Conservation (phyloP, 1,284 basidiomycete species). For the Heterobasidion annosum region DNA sequence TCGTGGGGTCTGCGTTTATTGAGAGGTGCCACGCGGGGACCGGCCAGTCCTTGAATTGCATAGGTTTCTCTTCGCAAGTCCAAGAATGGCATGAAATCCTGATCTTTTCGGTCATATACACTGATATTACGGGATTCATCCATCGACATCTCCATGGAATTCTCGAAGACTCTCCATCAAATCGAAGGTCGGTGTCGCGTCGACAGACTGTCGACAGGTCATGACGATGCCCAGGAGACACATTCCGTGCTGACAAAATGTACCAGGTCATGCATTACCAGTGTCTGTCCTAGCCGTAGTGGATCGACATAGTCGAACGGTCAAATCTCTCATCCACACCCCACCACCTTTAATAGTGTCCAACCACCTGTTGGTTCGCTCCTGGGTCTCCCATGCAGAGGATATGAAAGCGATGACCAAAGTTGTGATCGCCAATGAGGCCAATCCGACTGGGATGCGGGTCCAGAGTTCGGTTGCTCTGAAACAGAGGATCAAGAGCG, state of each 20-base stretch:
- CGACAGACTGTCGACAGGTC: neutral
- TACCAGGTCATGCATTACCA: neutral
- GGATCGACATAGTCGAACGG: neutral
- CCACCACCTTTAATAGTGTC: neutral
- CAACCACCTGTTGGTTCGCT: neutral
- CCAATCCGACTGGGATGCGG: conserved; percentile 1
- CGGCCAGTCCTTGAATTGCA: too few relatives aligned
- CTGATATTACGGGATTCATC: too few relatives aligned
- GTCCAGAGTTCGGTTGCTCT: neutral
- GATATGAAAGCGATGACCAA: neutral
- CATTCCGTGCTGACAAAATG: neutral
- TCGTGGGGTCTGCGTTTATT: too few relatives aligned
- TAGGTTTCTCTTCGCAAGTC: too few relatives aligned
- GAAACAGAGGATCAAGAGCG: conserved; percentile 7
- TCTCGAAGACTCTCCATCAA: neutral
- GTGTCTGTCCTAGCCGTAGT: neutral
- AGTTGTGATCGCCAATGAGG: neutral
- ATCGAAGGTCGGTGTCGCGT: neutral
- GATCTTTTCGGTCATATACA: too few relatives aligned
- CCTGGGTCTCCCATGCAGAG: neutral
- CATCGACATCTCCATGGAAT: too few relatives aligned
- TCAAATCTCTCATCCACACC: neutral
- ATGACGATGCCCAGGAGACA: neutral
- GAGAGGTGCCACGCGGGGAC: too few relatives aligned
- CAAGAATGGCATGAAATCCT: too few relatives aligned